These are phyloP conservation scores for Lanmaoa rubissima DNA, from an alignment of 768 basidiomycete genomes.

Conservation along the genomic window DNA sequence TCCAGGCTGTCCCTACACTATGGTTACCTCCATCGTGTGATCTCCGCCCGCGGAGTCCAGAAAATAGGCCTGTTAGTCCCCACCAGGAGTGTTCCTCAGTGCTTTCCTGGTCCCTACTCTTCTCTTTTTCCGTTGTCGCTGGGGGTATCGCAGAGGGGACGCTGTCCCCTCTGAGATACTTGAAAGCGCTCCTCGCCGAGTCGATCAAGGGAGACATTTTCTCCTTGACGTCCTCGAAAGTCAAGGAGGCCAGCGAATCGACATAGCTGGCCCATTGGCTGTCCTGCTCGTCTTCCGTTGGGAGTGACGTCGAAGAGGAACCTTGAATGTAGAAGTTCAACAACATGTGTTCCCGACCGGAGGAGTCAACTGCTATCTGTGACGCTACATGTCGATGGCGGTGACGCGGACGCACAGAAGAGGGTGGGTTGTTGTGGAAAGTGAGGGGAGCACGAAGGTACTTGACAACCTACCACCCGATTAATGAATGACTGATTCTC, in stretches of 20 bases:
- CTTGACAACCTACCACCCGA: slow-evolving; percentile 53
- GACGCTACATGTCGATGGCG: slow-evolving; percentile 81
- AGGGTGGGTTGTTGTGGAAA: slow-evolving; percentile 83
- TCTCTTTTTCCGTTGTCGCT: slow-evolving; percentile 27
- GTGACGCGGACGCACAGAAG: slow-evolving; percentile 72
- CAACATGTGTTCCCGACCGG: slow-evolving; percentile 80
- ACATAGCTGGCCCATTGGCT: slow-evolving; percentile 34
- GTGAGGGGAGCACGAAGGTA: slow-evolving; percentile 64
- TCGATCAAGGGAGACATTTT: slow-evolving; percentile 42
- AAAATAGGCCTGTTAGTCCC: slow-evolving; percentile 67
- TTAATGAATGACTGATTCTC: neutral
- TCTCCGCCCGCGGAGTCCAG: slow-evolving; percentile 51
- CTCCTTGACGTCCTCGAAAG: slow-evolving; percentile 54
- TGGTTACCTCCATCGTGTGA: slow-evolving; percentile 29
- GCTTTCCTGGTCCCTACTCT: slow-evolving; percentile 29
- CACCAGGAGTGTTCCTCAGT: slow-evolving; percentile 41
- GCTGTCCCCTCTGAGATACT: slow-evolving; percentile 68
- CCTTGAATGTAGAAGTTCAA: slow-evolving; percentile 81
- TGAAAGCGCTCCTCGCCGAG: slow-evolving; percentile 58
- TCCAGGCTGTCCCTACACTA: slow-evolving; percentile 48
- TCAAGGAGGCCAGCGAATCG: slow-evolving; percentile 50
- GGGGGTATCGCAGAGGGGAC: slow-evolving; percentile 37
- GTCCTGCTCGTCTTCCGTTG: slow-evolving; percentile 26
- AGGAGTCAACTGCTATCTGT: slow-evolving; percentile 67
- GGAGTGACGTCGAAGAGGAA: slow-evolving; percentile 34